phyloP scores from a whole-genome alignment of 768 basidiomycete genomes.

The Termitomyces sp. region DNA sequence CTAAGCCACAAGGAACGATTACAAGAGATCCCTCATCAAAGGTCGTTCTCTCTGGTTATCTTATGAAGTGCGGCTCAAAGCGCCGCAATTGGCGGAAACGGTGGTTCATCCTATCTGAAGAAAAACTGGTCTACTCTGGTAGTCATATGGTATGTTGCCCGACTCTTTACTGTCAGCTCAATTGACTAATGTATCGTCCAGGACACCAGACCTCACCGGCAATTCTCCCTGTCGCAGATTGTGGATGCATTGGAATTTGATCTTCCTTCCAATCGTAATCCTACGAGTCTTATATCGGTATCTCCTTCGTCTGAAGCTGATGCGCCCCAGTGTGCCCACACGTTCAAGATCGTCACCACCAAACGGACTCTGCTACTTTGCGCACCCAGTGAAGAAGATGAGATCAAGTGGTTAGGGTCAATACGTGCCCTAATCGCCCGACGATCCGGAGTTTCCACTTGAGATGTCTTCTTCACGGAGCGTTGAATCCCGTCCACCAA shows the following conservation, averaged over 20 bases:
- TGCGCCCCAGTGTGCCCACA: conserved; percentile 44
- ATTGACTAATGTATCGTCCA: conserved; percentile 24
- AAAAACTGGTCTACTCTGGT: conserved; percentile 80
- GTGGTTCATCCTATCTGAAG: conserved; percentile 92
- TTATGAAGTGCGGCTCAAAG: conserved; percentile 95
- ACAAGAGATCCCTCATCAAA: conserved; percentile 58
- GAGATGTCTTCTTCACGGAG: conserved; percentile 9
- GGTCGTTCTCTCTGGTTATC: conserved; percentile 80
- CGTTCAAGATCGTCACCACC: conserved; percentile 96
- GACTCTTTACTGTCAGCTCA: neutral
- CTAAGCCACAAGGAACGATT: conserved; percentile 26
- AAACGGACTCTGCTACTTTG: conserved; percentile 86
- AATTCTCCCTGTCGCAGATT: conserved; percentile 79
- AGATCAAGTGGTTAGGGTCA: conserved; percentile 97
- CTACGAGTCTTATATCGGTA: conserved; percentile 26
- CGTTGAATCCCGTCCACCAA: conserved; percentile 13
- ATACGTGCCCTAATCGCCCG: conserved; percentile 86
- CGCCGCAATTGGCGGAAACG: conserved; percentile 94
- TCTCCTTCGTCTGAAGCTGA: conserved; percentile 32
- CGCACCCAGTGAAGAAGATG: conserved; percentile 95
- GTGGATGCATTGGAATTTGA: conserved; percentile 91
- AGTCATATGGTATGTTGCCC: conserved; percentile 84
- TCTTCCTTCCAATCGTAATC: conserved; percentile 47
- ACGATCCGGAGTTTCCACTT: conserved; percentile 42
- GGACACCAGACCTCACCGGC: conserved; percentile 87